Evolutionary conservation across 2,329 filamentous ascomycete genomes (phyloP), one percentile per base, ranked within the genome.

Genomic region (Bertia moriformis): DNA sequence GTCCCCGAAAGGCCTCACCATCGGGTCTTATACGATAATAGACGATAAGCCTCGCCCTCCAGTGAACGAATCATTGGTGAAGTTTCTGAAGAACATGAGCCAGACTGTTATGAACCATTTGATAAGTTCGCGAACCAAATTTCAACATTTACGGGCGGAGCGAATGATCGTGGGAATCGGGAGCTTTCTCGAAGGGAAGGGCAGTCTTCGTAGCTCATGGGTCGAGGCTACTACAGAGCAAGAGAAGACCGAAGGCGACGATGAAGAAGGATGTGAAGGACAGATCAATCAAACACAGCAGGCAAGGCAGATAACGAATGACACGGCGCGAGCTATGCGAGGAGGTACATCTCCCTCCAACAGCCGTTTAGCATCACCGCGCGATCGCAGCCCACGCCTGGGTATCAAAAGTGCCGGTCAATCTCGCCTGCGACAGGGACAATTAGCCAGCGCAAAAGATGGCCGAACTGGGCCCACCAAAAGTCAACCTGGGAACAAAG

Each of bases 91-190:
- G 12, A 47, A 50, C 3, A 42, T 56, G 12, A 49, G 51, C 3
- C 29, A 36, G 4, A 51, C 52, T 7, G 51, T 63, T 7, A 60
- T 59, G 46, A 45, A 51, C 1, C 55, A 64, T 18, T 47, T 65
- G 1, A 56, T 62, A 12, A 47, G 48, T 1, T 52, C 46, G 10
- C 45, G 54, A 2, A 44, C 50, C 2, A 46, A 47, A 12, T 43
- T 48, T 4, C 41, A 47, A 2, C 51, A 57, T 14, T 41, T 50
- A 3, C 49, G 56, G 3, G 54, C 50, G 4, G 55, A 57, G 20
- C 51, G 58, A 3, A 62, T 64, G 53, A 54, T 52, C 3, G 44
- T 54, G 12, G 61, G 59, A 0, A 18, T 62, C 1, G 52, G 54
- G 0, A 52, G 47, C 1, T 62, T 62, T 33, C 44, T 62, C 3